These are phyloP conservation scores for Stephania yunnanensis DNA, from an alignment of 164 flowering plant species.

Conservation along the genomic window DNA sequence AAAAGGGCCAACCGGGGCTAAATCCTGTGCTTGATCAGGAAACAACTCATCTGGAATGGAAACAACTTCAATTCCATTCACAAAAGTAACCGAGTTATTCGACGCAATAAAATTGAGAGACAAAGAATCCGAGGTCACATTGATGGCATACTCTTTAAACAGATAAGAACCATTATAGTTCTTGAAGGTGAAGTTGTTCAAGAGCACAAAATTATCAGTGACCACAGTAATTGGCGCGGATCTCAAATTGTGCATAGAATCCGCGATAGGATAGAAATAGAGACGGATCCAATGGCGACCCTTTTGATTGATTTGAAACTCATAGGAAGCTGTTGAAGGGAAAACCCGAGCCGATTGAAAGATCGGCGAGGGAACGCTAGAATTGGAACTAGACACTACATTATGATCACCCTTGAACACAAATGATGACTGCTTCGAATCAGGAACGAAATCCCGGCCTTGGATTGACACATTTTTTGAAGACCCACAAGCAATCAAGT, in stretches of 20 bases:
- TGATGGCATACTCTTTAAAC: constrained; percentile 64
- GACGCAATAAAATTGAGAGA: constrained; percentile 56
- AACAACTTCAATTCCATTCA: constrained; percentile 83
- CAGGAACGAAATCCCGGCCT: constrained; percentile 63
- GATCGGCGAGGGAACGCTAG: constrained; percentile 52
- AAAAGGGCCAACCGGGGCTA: constrained; percentile 37
- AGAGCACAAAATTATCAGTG: constrained; percentile 53
- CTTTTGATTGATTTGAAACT: constrained; percentile 44
- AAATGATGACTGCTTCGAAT: constrained; percentile 49
- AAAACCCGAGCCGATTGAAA: constrained; percentile 61
- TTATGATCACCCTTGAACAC: constrained; percentile 28
- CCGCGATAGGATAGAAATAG: constrained; percentile 44
- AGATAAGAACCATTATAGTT: constrained; percentile 48
- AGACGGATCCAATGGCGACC: constrained; percentile 79
- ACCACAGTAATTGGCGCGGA: constrained; percentile 49
- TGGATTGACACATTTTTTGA: constrained; percentile 46
- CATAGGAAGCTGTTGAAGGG: constrained; percentile 40
- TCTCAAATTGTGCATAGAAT: constrained; percentile 36
- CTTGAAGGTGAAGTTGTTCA: constrained; percentile 59
- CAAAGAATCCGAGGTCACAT: constrained; percentile 51
- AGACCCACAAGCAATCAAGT: constrained; percentile 77
- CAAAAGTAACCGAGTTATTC: constrained; percentile 56
- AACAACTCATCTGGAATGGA: constrained; percentile 60
- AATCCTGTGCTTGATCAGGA: constrained; percentile 50
- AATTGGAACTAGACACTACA: constrained; percentile 35